A percentile compares a stretch with the other conserved stretches of the same genome.
Evolutionary conservation across 2,329 filamentous ascomycete genomes (phyloP).

Genomic region (Arthrinium puccinioides): DNA sequence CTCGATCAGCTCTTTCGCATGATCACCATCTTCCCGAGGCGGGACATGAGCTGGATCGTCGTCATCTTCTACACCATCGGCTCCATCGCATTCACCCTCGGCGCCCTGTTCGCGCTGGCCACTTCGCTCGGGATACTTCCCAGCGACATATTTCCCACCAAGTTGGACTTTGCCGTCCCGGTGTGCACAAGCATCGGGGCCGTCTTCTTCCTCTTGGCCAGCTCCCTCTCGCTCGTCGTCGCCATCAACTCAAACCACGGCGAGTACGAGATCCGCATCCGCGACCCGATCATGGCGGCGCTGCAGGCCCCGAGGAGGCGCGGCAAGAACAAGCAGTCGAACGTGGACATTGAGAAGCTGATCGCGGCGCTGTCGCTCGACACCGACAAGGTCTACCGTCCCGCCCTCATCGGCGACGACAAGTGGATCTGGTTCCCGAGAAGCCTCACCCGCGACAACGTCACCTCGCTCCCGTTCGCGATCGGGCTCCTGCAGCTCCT

Average conservation of each 20-base stretch:
- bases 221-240: constrained; percentile 3
- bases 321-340: constrained; percentile 1
- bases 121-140: constrained; percentile 1
- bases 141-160: not conserved
- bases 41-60: constrained; percentile 10
- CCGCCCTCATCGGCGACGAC: constrained; percentile 5
- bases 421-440: constrained; percentile 5
- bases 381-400: constrained; percentile 5
- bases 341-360: not conserved
- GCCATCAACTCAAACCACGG: constrained; percentile 5
- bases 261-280: constrained; percentile 3
- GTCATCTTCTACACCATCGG: constrained; percentile 15
- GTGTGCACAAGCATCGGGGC: constrained; percentile 3
- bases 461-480: constrained; percentile 3
- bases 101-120: constrained; percentile 4
- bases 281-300: not conserved
- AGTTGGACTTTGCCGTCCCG: constrained; percentile 1
- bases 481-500: constrained; percentile 4
- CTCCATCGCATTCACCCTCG: constrained; percentile 7
- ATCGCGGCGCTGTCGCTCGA: not conserved
- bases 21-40: constrained; percentile 9
- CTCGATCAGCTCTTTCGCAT: constrained; percentile 7
- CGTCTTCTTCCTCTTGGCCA: constrained; percentile 3
- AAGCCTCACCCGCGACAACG: not conserved
- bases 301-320: too few species aligned